Evolutionary conservation across 257 asterid genomes (phyloP).

Genomic region (Mitragyna speciosa): DNA sequence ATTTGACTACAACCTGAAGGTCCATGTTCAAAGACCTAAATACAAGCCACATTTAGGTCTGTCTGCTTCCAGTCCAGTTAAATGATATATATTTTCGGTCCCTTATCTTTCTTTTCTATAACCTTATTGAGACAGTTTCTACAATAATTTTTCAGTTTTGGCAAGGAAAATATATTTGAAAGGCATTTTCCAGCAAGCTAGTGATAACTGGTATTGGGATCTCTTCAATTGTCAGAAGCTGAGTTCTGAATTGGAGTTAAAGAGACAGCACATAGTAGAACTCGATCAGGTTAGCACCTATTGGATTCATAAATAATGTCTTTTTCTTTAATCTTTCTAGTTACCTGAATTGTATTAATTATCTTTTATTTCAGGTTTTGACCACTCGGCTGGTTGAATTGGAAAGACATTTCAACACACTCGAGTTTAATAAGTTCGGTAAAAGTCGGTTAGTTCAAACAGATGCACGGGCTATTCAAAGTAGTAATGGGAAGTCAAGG

Average conservation of each 20-base stretch:
- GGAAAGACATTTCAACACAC: conserved; percentile 82
- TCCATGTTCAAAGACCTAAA: background rate
- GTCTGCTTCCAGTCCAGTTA: background rate
- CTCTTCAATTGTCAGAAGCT: conserved; percentile 89
- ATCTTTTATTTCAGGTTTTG: conserved; percentile 48
- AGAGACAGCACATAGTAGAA: conserved; percentile 59
- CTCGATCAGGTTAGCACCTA: conserved; percentile 59
- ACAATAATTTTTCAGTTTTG: conserved; percentile 49
- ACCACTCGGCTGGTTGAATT: conserved; percentile 78
- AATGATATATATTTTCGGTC: background rate
- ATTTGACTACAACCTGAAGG: background rate
- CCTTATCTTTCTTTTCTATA: background rate
- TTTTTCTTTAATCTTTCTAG: conserved; percentile 21
- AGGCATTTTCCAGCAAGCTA: conserved; percentile 82
- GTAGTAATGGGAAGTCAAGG: conserved; percentile 66
- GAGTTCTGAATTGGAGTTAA: conserved; percentile 80
- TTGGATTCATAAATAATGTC: conserved; percentile 1
- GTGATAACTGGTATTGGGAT: conserved; percentile 79
- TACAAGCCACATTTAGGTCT: background rate
- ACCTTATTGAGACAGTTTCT: conserved; percentile 14
- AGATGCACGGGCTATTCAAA: conserved; percentile 43
- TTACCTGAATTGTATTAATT: conserved; percentile 14
- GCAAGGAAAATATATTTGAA: conserved; percentile 77
- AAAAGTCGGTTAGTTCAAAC: conserved; percentile 46
- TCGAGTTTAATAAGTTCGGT: conserved; percentile 80